Evolutionary conservation across 2,329 filamentous ascomycete genomes (phyloP).

Genomic region (Botryotinia globosa): DNA sequence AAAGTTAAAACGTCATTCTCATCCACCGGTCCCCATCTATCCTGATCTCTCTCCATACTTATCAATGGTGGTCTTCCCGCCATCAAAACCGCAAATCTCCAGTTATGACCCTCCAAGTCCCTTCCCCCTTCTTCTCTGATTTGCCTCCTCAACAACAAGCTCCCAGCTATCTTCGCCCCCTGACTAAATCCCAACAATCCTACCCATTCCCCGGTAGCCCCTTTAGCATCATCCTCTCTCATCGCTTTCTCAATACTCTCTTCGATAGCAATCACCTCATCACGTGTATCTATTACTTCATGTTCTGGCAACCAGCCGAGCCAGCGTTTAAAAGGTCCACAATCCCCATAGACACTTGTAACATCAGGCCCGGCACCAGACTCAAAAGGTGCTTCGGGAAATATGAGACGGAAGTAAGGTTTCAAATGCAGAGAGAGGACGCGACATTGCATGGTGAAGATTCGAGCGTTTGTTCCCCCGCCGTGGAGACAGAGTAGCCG

Average conservation of each 20-base stretch:
- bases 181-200: constrained; percentile 66
- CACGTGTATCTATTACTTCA: constrained; percentile 41
- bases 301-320: constrained; percentile 62
- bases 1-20: constrained; percentile 45
- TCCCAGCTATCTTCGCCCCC: constrained; percentile 60
- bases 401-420: constrained; percentile 64
- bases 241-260: constrained; percentile 47
- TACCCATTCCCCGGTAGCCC: constrained; percentile 53
- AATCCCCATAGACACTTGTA: constrained; percentile 60
- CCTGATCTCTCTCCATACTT: constrained; percentile 41
- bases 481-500: constrained; percentile 80
- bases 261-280: constrained; percentile 47
- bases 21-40: constrained; percentile 40
- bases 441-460: constrained; percentile 69
- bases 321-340: constrained; percentile 63
- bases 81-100: constrained; percentile 59
- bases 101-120: constrained; percentile 36
- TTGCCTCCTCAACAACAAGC: constrained; percentile 61
- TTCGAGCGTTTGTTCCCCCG: constrained; percentile 67
- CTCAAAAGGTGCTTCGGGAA: constrained; percentile 65
- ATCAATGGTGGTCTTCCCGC: constrained; percentile 61
- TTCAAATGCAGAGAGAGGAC: constrained; percentile 29
- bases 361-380: constrained; percentile 61
- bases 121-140: constrained; percentile 22
- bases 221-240: constrained; percentile 49